Evolutionary conservation across 2,329 filamentous ascomycete genomes (phyloP), one percentile per base, ranked within the genome.

Genomic region (Xylariaceae sp.): DNA sequence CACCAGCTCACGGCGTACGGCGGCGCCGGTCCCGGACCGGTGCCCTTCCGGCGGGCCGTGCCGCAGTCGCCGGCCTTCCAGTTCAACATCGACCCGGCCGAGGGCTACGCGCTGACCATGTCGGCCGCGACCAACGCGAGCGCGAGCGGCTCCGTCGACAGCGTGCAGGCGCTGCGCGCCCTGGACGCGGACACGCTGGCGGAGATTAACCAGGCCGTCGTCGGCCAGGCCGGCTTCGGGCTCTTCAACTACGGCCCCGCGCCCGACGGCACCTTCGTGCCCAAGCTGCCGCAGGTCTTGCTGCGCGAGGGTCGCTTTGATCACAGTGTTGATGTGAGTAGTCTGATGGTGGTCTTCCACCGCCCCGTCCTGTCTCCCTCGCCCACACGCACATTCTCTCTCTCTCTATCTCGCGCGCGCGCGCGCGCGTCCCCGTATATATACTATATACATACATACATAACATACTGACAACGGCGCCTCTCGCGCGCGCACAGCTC

Each of bases 1-100:
- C 60, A 65, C n/a, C 64, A 68, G 30, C 57, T 66, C 3, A 64
- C 70, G 26, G 67, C 67, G 0, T 61, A 61, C 16, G 55, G 57
- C 12, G 63, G 65, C 11, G 55, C 46, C 9, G 16, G 35, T 12
- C n/a, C 17, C 9, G n/a, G n/a, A n/a, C 10, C 29, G 2, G 33
- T 35, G 3, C 45, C 43, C 4, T 52, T 52, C 26, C 33, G 36
- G 8, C 19, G 31, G 5, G 48, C 49, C 16, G 43, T 52, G 19
- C 32, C 41, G 13, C 43, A 43, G 34, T 51, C 47, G 2, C 46
- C 49, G 10, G 46, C 42, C 3, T 52, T 45, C 33, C 42, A 50
- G 26, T 42, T 47, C 32, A 50, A 47, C 22, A 39, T 49, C 30
- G 36, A 51, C 23, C 21, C 37, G 17, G 29, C 29, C 4, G 35